phyloP scores from a whole-genome alignment of 1,284 basidiomycete genomes.

The Malassezia caprae region DNA sequence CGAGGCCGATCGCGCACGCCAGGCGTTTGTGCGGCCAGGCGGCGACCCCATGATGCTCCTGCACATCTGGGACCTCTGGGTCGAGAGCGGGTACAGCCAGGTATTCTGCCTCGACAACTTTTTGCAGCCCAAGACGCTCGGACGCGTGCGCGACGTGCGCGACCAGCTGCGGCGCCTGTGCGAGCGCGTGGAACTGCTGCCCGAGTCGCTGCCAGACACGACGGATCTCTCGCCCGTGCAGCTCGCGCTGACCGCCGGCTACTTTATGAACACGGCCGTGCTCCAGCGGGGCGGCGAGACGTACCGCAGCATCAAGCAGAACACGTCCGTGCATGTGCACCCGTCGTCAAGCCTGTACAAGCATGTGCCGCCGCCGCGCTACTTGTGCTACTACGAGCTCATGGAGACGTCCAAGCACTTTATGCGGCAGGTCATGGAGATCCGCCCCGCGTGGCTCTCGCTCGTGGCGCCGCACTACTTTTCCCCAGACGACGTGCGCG shows the following conservation, averaged over 20 bases:
- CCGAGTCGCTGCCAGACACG: conserved; percentile 73
- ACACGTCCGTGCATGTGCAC: conserved; percentile 89
- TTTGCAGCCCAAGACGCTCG: conserved; percentile 89
- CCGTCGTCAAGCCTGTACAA: conserved; percentile 92
- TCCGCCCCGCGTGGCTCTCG: conserved; percentile 82
- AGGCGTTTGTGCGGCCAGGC: conserved; percentile 80
- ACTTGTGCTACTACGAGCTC: conserved; percentile 81
- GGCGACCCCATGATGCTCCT: conserved; percentile 95
- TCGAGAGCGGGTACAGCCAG: conserved; percentile 78
- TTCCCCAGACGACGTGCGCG: conserved; percentile 28
- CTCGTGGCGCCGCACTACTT: conserved; percentile 55
- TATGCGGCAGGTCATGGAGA: conserved; percentile 86
- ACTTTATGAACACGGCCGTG: conserved; percentile 74
- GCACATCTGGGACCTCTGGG: conserved; percentile 98
- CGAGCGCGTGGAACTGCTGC: conserved; percentile 88
- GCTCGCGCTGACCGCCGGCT: conserved; percentile 85
- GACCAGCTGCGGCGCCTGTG: conserved; percentile 91
- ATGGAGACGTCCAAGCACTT: conserved; percentile 56
- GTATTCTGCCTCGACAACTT: conserved; percentile 60
- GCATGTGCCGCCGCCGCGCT: conserved; percentile 80
- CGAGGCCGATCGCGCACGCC: conserved; percentile 72
- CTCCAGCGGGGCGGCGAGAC: conserved; percentile 40
- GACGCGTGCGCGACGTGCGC: conserved; percentile 80
- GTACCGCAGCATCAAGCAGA: conserved; percentile 85
- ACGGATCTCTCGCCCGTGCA: conserved; percentile 86